A percentile compares a stretch with the other conserved stretches of the same genome.
phyloP scores from a whole-genome alignment of 768 basidiomycete species.

The Calocybe cyanea region DNA sequence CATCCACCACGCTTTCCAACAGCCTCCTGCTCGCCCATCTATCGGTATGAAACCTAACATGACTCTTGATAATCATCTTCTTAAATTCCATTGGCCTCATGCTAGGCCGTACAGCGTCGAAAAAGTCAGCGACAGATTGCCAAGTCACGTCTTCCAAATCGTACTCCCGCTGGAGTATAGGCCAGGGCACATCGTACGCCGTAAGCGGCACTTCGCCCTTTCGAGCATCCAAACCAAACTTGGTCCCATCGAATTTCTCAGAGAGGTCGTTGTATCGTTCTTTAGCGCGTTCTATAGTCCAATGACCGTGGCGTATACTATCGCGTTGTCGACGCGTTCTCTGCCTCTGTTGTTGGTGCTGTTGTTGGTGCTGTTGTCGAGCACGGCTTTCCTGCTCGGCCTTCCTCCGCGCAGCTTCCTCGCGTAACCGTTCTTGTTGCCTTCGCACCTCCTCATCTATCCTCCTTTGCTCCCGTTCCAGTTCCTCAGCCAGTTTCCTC shows the following conservation, averaged over 20 bases:
- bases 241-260: conserved; percentile 61
- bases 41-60: conserved; percentile 77
- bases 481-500: conserved; percentile 23
- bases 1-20: conserved; percentile 54
- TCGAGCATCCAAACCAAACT: conserved; percentile 49
- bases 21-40: conserved; percentile 70
- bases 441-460: conserved; percentile 15
- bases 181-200: conserved; percentile 73
- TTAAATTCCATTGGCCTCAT: conserved; percentile 64
- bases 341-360: conserved; percentile 33
- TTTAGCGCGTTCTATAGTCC: conserved; percentile 64
- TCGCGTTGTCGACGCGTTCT: conserved; percentile 41
- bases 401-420: conserved; percentile 17
- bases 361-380: conserved; percentile 30
- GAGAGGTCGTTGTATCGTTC: conserved; percentile 60
- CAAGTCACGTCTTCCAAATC: conserved; percentile 67
- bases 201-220: conserved; percentile 48
- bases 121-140: conserved; percentile 70
- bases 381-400: conserved; percentile 28
- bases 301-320: conserved; percentile 56
- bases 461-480: conserved; percentile 23
- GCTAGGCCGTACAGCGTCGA: conserved; percentile 43
- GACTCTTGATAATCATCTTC: conserved; percentile 62
- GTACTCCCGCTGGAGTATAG: conserved; percentile 55
- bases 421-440: conserved; percentile 8